phyloP scores from a whole-genome alignment of 2,329 filamentous ascomycete genomes.

The Aspergillus udagawae region DNA sequence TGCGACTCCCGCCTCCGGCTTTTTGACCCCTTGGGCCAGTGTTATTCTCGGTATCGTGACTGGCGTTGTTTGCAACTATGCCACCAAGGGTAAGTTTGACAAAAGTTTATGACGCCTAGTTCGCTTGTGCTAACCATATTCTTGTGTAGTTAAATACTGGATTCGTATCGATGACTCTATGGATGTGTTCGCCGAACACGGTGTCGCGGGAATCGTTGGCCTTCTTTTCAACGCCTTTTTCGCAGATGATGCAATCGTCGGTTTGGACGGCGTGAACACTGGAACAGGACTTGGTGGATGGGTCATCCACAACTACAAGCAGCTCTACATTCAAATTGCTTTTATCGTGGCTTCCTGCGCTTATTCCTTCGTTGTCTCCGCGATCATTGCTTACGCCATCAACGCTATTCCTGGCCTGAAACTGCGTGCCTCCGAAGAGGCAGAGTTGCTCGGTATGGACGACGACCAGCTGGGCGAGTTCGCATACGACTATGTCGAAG shows the following conservation, averaged over 20 bases:
- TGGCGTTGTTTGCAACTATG: constrained; percentile 73
- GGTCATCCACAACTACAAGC: constrained; percentile 67
- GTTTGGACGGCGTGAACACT: constrained; percentile 63
- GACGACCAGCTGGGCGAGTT: constrained; percentile 51
- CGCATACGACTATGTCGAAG: constrained; percentile 51
- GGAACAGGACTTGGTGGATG: constrained; percentile 56
- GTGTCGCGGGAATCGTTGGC: constrained; percentile 74
- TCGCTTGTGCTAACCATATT: constrained; percentile 6
- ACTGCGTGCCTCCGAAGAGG: constrained; percentile 62
- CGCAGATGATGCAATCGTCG: constrained; percentile 68
- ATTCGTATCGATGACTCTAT: constrained; percentile 81
- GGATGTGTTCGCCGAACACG: constrained; percentile 89
- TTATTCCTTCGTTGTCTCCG: constrained; percentile 65
- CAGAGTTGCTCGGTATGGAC: constrained; percentile 63
- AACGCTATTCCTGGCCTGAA: constrained; percentile 68
- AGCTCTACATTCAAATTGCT: constrained; percentile 68
- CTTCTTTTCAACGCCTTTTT: constrained; percentile 76
- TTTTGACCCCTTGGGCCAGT: constrained; percentile 65
- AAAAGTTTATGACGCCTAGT: constrained; percentile 16
- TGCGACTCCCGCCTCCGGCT: constrained; percentile 79
- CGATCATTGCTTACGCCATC: constrained; percentile 65
- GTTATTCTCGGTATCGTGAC: constrained; percentile 59
- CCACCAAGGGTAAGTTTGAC: constrained; percentile 70
- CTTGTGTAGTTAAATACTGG: constrained; percentile 60
- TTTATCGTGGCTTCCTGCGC: constrained; percentile 61